Evolutionary conservation across 116 monocot species (phyloP).

Genomic region (Phalaenopsis hybrid): DNA sequence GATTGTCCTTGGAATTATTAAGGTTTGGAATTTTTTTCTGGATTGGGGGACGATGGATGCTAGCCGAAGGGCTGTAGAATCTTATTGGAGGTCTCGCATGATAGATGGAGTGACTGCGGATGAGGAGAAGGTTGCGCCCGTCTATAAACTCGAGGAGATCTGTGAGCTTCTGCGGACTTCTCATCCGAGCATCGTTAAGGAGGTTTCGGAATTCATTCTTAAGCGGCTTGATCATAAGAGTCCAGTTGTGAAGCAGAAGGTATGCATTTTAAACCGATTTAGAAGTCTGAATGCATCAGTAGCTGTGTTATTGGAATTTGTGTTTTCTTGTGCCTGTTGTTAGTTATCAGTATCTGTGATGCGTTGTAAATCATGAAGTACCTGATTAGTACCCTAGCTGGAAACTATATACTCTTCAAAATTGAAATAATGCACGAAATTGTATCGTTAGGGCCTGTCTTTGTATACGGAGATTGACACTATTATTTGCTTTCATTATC

Average conservation of each 20-base stretch:
- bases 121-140: conserved; percentile 93
- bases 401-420: not conserved
- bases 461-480: not conserved
- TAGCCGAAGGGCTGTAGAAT: conserved; percentile 87
- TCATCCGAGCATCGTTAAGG: conserved; percentile 71
- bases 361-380: not conserved
- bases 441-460: not conserved
- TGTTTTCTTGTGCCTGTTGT: not conserved
- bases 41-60: conserved; percentile 48
- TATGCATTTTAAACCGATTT: not conserved
- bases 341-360: not conserved
- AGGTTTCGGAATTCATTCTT: conserved; percentile 82
- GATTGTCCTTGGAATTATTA: not conserved
- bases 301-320: not conserved
- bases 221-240: conserved; percentile 96
- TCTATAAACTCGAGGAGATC: conserved; percentile 95
- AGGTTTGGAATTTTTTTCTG: conserved; percentile 5
- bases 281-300: not conserved
- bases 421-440: not conserved
- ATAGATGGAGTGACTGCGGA: conserved; percentile 85
- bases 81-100: conserved; percentile 93
- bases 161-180: conserved; percentile 76
- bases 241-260: conserved; percentile 96
- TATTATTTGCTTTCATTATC: not conserved
- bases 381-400: not conserved